Percentiles rank a stretch among this genome's conserved stretches.
phyloP scores from a whole-genome alignment of 805 yeast genomes.

The Candida rishiriensis region DNA sequence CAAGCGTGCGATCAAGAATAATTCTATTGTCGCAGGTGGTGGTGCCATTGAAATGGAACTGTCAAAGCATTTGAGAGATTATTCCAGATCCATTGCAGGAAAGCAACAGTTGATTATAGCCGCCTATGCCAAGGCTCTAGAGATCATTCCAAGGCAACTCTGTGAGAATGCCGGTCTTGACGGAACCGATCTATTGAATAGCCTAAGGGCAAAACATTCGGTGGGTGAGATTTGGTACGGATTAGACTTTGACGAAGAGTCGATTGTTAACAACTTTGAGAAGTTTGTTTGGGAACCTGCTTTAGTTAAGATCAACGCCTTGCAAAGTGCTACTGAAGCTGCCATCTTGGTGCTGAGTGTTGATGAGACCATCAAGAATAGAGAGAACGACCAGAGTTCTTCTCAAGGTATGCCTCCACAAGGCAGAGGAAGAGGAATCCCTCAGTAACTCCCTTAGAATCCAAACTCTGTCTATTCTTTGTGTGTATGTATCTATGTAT shows the following conservation, averaged over 20 bases:
- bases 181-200: conserved; percentile 89
- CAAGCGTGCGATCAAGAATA: conserved; percentile 86
- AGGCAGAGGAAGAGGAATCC: conserved; percentile 68
- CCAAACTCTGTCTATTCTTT: background rate
- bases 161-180: conserved; percentile 99
- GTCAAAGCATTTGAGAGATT: conserved; percentile 81
- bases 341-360: conserved; percentile 90
- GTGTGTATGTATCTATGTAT: background rate
- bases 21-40: conserved; percentile 93
- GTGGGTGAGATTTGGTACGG: conserved; percentile 92
- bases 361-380: conserved; percentile 85
- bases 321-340: conserved; percentile 95
- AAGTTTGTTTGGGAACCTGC: conserved; percentile 98
- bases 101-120: conserved; percentile 90
- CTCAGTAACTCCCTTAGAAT: conserved; percentile 21
- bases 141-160: conserved; percentile 92
- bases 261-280: conserved; percentile 77
- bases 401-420: conserved; percentile 23
- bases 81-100: conserved; percentile 85
- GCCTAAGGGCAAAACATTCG: conserved; percentile 89
- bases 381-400: conserved; percentile 49
- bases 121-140: conserved; percentile 92
- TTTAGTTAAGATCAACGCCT: conserved; percentile 87
- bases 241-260: conserved; percentile 81
- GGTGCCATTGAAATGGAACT: conserved; percentile 99